Evolutionary conservation across 2,329 filamentous ascomycete species (phyloP), one percentile per base, ranked within the genome.

Genomic region (Ophiostoma sp.): DNA sequence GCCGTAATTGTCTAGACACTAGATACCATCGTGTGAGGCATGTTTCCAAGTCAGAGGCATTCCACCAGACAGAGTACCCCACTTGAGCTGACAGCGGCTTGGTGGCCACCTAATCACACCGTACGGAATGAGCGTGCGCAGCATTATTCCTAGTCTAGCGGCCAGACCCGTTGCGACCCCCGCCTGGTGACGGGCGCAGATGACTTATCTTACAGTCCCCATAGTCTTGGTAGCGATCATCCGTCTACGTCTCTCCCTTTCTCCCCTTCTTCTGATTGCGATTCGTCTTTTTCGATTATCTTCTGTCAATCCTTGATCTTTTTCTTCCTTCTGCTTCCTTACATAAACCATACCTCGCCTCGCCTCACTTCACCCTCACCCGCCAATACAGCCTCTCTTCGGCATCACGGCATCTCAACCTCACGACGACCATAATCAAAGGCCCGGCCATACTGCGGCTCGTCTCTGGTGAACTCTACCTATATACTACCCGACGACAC

Each of bases 211-310:
- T 55, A 55, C 49, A 14, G 55, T 60, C 55, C 27, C 36, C 38
- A 40, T 60, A 60, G 55, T 60, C 55, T 65, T 38, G 38, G 27
- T 12, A 16, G 65, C 16, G 16, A 55, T 40, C 45, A 7, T 47
- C 41, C 44, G 36, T 40, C 18, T 62, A 2, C 36, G 42, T 38
- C 12, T 58, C 52, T 67, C 44, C 38, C 45, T 52, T 52, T 66
- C 49, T 58, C 49, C 18, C 18, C 55, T 60, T 55, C 49, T 18
- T 60, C 55, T 60, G 55, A 38, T 60, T 55, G 49, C 49, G 49
- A 55, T 18, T 52, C n/a, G 49, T 36, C 52, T 52, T 65, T 47
- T 55, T 18, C 6, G 14, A 16, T 47, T 47, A 44, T 44, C 42
- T 44, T 27, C 27, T 27, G 14, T 27, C 11, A 18, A 18, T 27